Conservation (phyloP, 1,284 basidiomycete species). For the Microbotryum silenes-acaulis region DNA sequence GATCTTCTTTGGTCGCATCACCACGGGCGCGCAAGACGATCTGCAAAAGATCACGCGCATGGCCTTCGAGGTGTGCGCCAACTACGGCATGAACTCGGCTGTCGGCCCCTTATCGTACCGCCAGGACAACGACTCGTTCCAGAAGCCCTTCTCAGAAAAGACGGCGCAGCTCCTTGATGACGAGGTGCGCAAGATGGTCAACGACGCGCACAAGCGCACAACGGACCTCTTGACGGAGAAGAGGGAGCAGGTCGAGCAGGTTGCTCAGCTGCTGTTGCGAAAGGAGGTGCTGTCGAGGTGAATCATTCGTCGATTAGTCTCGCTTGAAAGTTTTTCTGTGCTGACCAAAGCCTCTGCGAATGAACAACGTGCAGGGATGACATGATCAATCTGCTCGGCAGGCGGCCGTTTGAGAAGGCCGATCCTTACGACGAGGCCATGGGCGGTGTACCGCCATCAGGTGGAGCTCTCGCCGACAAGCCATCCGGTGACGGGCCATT, state of each 20-base stretch:
- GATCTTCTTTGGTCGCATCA: constrained; percentile 95
- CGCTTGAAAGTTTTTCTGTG: neutral
- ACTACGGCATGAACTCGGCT: constrained; percentile 83
- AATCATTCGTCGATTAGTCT: constrained; percentile 27
- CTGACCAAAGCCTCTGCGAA: constrained; percentile 16
- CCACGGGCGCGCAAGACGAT: constrained; percentile 76
- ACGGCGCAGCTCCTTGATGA: constrained; percentile 87
- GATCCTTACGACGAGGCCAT: constrained; percentile 19
- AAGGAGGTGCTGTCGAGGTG: constrained; percentile 91
- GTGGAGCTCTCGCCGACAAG: too few species aligned
- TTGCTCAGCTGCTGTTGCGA: constrained; percentile 78
- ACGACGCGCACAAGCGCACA: constrained; percentile 76
- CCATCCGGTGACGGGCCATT: too few species aligned
- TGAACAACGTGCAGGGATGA: constrained; percentile 54
- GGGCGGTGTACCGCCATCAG: neutral
- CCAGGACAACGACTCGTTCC: constrained; percentile 78
- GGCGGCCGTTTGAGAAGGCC: constrained; percentile 61
- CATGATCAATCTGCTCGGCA: constrained; percentile 77
- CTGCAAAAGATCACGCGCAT: constrained; percentile 90
- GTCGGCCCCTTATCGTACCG: constrained; percentile 94
- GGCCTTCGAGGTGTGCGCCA: constrained; percentile 74
- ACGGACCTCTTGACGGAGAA: constrained; percentile 73
- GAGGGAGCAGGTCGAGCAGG: constrained; percentile 84
- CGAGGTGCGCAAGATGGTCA: constrained; percentile 90
- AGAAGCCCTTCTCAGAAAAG: constrained; percentile 96